Evolutionary conservation across 306 rosid species (phyloP).

Genomic region (Ziziphus jujuba): DNA sequence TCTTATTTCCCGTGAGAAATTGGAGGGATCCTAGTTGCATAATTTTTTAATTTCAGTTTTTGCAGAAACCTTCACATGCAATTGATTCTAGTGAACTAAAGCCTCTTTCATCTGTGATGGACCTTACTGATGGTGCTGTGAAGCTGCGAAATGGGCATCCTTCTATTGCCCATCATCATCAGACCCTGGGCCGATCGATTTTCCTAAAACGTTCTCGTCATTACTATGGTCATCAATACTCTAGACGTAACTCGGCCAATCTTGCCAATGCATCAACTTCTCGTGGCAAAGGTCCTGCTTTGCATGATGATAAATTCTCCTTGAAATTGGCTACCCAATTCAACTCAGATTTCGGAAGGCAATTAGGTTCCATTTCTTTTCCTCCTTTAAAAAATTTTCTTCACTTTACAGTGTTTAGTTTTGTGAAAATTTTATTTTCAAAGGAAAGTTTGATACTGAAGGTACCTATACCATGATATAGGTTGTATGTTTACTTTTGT

Average conservation of each 20-base stretch:
- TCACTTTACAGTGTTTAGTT: not conserved
- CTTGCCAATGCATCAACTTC: slow-evolving; percentile 63
- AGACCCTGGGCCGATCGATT: slow-evolving; percentile 63
- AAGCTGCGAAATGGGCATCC: slow-evolving; percentile 47
- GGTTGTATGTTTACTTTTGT: not conserved
- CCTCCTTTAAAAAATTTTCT: not conserved
- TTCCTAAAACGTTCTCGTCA: slow-evolving; percentile 82
- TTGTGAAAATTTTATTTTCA: not conserved
- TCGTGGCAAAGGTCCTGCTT: slow-evolving; percentile 52
- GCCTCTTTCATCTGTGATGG: slow-evolving; percentile 44
- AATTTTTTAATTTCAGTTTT: slow-evolving; percentile 3
- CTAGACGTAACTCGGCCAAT: slow-evolving; percentile 67
- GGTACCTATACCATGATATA: not conserved
- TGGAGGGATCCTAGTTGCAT: slow-evolving; percentile 14
- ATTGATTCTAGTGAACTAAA: slow-evolving; percentile 42
- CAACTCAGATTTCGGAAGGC: slow-evolving; percentile 43
- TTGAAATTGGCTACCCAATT: slow-evolving; percentile 62
- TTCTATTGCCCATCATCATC: slow-evolving; percentile 52
- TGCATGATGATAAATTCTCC: slow-evolving; percentile 50
- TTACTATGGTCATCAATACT: slow-evolving; percentile 79
- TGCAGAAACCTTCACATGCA: slow-evolving; percentile 51
- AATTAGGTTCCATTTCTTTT: slow-evolving; percentile 41
- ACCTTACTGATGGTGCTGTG: slow-evolving; percentile 50
- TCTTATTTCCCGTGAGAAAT: slow-evolving; percentile 16
- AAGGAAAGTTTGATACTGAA: not conserved